These are phyloP conservation scores for Apocynum venetum DNA, from an alignment of 257 asterid species.

Conservation along the genomic window DNA sequence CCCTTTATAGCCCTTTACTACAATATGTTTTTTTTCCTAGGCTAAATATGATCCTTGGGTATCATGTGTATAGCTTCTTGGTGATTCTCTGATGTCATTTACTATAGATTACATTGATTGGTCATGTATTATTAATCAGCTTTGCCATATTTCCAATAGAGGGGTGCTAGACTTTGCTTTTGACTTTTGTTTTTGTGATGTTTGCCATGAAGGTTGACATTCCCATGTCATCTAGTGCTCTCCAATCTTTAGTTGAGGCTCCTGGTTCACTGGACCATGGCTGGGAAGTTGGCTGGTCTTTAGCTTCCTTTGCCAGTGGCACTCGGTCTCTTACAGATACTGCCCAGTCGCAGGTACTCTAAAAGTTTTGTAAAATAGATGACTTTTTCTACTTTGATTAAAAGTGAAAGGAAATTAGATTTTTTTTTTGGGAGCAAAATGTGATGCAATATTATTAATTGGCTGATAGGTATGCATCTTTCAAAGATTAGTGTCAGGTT, in stretches of 20 bases:
- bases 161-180: conserved; percentile 5
- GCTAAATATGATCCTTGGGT: neutral
- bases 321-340: conserved; percentile 45
- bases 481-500: neutral
- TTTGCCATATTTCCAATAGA: neutral
- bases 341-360: conserved; percentile 48
- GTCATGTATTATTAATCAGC: neutral
- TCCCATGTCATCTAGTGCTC: conserved; percentile 70
- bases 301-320: conserved; percentile 68
- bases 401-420: neutral
- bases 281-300: conserved; percentile 99
- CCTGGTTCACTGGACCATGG: conserved; percentile 72
- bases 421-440: neutral
- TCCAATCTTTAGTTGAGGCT: conserved; percentile 79
- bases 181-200: conserved; percentile 18
- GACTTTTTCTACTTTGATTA: neutral
- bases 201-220: conserved; percentile 63
- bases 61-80: neutral
- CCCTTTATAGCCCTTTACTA: neutral
- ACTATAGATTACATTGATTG: neutral
- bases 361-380: neutral
- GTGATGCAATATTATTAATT: neutral
- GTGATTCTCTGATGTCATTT: neutral
- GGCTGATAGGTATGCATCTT: neutral
- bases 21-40: neutral